Evolutionary conservation across 306 rosid genomes (phyloP), one percentile per base, ranked within the genome.

Genomic region (Amphicarpaea edgeworthii): DNA sequence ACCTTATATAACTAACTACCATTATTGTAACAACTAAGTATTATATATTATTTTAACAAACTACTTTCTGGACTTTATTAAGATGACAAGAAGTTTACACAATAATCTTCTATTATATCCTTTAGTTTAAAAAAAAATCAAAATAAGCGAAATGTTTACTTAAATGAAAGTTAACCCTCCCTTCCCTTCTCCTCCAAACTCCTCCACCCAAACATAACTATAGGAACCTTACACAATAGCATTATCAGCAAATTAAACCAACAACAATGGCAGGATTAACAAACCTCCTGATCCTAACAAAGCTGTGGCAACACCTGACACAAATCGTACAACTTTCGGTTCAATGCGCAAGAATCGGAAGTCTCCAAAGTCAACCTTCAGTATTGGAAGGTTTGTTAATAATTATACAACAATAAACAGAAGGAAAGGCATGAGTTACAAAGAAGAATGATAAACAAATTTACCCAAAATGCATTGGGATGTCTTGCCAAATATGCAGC

Each of bases 351-450:
- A 37, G 84, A 95, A 95, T 66, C 83, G 85, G 85, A 95, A 92
- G 90, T 95, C 98, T n/a, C 93, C 98, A 78, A 92, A 95, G 90
- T 92, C 98, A 87, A 90, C 97, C 98, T 95, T 90, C 88, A 89
- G 41, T 64, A 63, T 15, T 78, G 67, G 66, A 83, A 47, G 57
- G 70, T 71, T 30, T 42, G 34, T 62, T 51, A 41, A 79, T 70
- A 76, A 43, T 54, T 61, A 37, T 14, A 67, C 42, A 79, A 61
- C 68, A 30, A 53, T 40, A 79, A 30, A 32, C 38, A 76, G 11
- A 67, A 79, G 58, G 26, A 4, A 68, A 76, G 43, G 8, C 43
- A 5, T 7, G 54, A 72, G 46, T 19, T 61, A 50, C 41, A 63
- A 40, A 68, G 70, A 88, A 73, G 21, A 83, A 72, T 47, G 77